Evolutionary conservation across 192 early-diverging fungal genomes (phyloP), one percentile per base, ranked within the genome.

Genomic region (Coemansia sp.): DNA sequence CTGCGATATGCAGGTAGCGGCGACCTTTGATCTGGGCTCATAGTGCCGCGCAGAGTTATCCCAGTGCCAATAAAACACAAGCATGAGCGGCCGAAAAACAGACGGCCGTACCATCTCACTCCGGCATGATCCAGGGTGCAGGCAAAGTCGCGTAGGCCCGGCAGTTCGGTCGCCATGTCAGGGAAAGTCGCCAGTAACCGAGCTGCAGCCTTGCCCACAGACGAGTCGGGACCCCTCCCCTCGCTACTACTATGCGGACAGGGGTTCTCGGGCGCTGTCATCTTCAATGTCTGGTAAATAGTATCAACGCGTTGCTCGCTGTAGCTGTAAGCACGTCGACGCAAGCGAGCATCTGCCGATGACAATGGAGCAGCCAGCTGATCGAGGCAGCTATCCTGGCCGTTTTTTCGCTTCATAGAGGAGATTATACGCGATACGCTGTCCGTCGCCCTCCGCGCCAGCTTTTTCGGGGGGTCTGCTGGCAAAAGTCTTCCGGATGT

Each of bases 121-220:
- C 69, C 69, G 5, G 77, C 77, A 45, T 80, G 77, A 46, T 80
- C 77, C 36, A 80, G 55, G 6, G 77, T 67, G 37, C 77, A 80
- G 9, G 59, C 69, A 75, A 69, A 75, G 59, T 71, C 63, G 38
- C 55, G 33, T 11, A 55, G 50, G 24, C 51, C 20, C 3, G 50
- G 31, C 1, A 40, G 24, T 1, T 62, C 48, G 10, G 36, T 38
- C 24, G 63, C 51, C 3, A 64, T 23, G n/a, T 71, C 69, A 2
- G 74, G 74, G 43, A 69, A 76, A 6, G 46, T 43, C 61, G 63
- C 36, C 28, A 61, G n/a, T 13, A 69, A 20, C 10, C 50, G 50
- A 23, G 37, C 42, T 5, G 57, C 26, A 7, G 65, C 21, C 28
- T 36, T 50, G 23, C 20, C 31, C 59, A 28, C 58, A 5, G 33